Evolutionary conservation across 768 basidiomycete genomes (phyloP), one percentile per base, ranked within the genome.

Genomic region (Paxillus involutus): DNA sequence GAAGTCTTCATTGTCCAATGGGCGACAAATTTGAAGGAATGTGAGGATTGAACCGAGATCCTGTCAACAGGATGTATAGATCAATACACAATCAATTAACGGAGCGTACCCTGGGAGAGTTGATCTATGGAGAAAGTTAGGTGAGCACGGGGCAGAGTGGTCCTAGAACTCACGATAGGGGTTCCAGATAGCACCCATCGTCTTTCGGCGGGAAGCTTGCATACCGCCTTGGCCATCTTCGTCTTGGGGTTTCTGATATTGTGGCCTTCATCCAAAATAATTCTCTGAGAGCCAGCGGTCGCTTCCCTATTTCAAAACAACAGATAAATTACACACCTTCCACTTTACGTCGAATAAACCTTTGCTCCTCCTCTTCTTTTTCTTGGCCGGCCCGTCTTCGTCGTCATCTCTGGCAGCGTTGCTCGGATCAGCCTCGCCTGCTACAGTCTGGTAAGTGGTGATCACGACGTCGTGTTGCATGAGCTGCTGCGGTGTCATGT

Each of bases 251-350:
- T 97, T 48, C 92, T 84, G 57, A 97, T 87, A 24, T 66, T 85
- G 64, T 97, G 94, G 0, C 91, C 94, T 71, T 97, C 94, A 59
- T 97, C 94, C 5, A 95, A 74, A 19, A 96, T 82, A 40, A 95
- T 67, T 53, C 94, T 77, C 85, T 89, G 53, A 16, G 11, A 46
- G 14, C 8, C 13, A 53, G 1, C 7, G 6, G n/a, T 16, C 43
- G 37, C 6, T 21, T 49, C 2, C 56, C 51, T 42, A 21, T 48
- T 11, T 37, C 16, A 29, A 21, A 12, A 35, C 21, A 11, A 39
- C n/a, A n/a, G 21, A 16, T 14, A 13, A 16, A 6, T 5, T 21
- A 64, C 69, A 24, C 44, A 85, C 90, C 84, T 94, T 93, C 94
- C 94, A 97, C 36, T 79, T 75, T 24, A 94, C 78, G 9, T 76